Evolutionary conservation across 306 rosid genomes (phyloP), one percentile per base, ranked within the genome.

Genomic region (Oemleria cerasiformis): DNA sequence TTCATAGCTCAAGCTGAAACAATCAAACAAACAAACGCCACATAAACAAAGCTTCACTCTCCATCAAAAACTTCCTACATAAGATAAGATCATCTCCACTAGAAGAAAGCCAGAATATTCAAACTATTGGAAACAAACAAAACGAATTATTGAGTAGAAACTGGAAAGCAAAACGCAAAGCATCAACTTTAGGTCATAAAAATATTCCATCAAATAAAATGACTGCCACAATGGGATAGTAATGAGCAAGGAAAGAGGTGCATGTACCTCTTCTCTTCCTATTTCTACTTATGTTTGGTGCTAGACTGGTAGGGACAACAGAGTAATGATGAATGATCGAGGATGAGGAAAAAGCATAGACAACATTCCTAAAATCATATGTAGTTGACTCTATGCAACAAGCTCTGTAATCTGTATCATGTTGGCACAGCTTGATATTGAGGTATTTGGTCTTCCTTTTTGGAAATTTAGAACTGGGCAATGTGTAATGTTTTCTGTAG

Each of bases 1-100:
- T 21, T 10, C 11, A 15, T 36, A 19, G 72, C 57, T 50, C 60
- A 34, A 50, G 71, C 59, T 49, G 72, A 67, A 49, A 67, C 72
- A 67, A 49, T 36, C 45, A 34, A 17, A 34, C 44, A 36, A 49
- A n/a, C n/a, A n/a, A n/a, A n/a, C n/a, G n/a, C n/a, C 60, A 17
- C 13, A 49, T 45, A 8, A 57, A n/a, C 41, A 57, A 57, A 57
- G 39, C 63, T 57, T 57, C 21, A 25, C 63, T 13, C 40, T 23
- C 25, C 40, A 17, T 57, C 41, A 67, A 11, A 25, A 3, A 34
- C 70, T 25, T 48, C 42, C 21, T 10, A n/a, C 13, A n/a, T n/a
- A n/a, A n/a, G n/a, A 40, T 16, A 23, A 57, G 39, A 8, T 7
- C 58, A 66, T 67, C 70, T 65, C 55, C 50, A 65, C 30, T 9